phyloP scores from a whole-genome alignment of 2,329 filamentous ascomycete species.

The Emergomyces pasteurianus region DNA sequence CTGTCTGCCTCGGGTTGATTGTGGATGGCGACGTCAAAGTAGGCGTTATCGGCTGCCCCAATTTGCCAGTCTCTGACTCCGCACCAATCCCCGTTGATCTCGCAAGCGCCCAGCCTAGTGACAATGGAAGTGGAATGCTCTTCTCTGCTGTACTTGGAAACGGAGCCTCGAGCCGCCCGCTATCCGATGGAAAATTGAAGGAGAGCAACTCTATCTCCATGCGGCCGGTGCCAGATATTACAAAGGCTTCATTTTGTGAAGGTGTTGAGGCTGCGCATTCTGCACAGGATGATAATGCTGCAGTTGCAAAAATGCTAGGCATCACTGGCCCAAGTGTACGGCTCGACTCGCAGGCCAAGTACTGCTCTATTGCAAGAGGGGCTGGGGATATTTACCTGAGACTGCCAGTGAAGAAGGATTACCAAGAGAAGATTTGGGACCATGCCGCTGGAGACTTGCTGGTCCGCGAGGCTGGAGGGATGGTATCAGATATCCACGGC shows the following conservation, averaged over 20 bases:
- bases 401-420: slow-evolving; percentile 70
- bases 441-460: slow-evolving; percentile 92
- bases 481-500: slow-evolving; percentile 81
- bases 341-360: slow-evolving; percentile 98
- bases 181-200: slow-evolving; percentile 41
- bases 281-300: slow-evolving; percentile 73
- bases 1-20: slow-evolving; percentile 83
- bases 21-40: slow-evolving; percentile 90
- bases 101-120: slow-evolving; percentile 61
- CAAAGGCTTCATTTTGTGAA: slow-evolving; percentile 86
- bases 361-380: slow-evolving; percentile 85
- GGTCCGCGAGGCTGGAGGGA: slow-evolving; percentile 83
- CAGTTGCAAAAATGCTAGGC: slow-evolving; percentile 71
- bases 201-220: slow-evolving; percentile 59
- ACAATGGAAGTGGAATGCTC: slow-evolving; percentile 68
- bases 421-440: slow-evolving; percentile 99
- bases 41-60: slow-evolving; percentile 89
- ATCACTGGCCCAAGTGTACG: slow-evolving; percentile 83
- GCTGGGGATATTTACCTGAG: slow-evolving; percentile 91
- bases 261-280: slow-evolving; percentile 90
- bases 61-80: slow-evolving; percentile 77
- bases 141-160: slow-evolving; percentile 72
- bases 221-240: slow-evolving; percentile 61
- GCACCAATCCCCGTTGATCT: slow-evolving; percentile 58
- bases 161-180: slow-evolving; percentile 67